phyloP scores from a whole-genome alignment of 208 protist species.

The Lotmaria passim region DNA sequence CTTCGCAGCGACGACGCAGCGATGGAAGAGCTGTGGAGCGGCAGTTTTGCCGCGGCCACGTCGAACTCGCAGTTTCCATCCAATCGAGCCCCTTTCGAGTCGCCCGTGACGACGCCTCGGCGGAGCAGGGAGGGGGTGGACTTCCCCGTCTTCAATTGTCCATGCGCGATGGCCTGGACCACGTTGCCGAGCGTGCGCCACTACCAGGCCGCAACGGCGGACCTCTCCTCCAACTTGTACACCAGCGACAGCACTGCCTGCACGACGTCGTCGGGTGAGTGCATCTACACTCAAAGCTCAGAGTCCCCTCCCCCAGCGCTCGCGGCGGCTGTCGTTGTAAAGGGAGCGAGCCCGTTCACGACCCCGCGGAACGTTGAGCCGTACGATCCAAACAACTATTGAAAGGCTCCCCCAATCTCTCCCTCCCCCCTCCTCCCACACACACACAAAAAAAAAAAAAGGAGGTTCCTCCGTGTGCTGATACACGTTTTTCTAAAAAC shows the following conservation, averaged over 20 bases:
- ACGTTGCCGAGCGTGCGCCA: not conserved
- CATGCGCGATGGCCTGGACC: not conserved
- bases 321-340: not conserved
- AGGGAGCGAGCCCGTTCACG: conserved; percentile 1
- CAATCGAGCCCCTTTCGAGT: not conserved
- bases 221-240: conserved; percentile 4
- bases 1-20: conserved; percentile 3
- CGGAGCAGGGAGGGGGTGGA: not conserved
- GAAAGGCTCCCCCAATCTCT: too few relatives aligned
- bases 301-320: conserved; percentile 7
- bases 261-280: conserved; percentile 5
- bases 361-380: conserved; percentile 1
- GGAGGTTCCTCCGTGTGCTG: too few relatives aligned
- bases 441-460: too few relatives aligned
- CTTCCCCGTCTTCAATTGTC: not conserved
- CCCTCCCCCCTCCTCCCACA: not conserved
- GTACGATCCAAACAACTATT: conserved; percentile 7
- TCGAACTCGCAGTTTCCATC: conserved; percentile 9
- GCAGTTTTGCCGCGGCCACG: not conserved
- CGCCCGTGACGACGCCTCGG: not conserved
- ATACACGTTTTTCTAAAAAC: too few relatives aligned
- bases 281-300: conserved; percentile 9
- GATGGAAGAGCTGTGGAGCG: not conserved
- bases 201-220: not conserved
- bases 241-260: conserved; percentile 1